Percentiles rank a stretch among this genome's conserved stretches.
These are phyloP conservation scores for Nigrospora sphaerica DNA, from an alignment of 2,329 filamentous ascomycete genomes.

Conservation along the genomic window DNA sequence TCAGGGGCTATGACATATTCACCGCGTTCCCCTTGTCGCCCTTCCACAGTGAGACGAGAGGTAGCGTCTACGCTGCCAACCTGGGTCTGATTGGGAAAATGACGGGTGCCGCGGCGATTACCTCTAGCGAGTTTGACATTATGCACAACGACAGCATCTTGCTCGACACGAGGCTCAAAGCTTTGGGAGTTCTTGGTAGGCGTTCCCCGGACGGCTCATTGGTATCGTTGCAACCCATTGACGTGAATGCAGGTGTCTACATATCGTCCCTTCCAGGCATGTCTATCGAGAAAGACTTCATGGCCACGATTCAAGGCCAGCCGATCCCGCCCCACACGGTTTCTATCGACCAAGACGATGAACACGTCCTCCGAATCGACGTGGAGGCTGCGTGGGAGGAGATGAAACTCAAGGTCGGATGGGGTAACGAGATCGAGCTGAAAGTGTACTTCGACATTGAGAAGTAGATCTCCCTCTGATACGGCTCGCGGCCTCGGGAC, in stretches of 20 bases:
- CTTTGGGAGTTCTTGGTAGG: conserved; percentile 64
- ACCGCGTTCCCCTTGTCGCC: conserved; percentile 61
- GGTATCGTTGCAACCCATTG: not conserved
- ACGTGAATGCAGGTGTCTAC: conserved; percentile 54
- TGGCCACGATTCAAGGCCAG: conserved; percentile 67
- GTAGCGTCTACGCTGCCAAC: conserved; percentile 52
- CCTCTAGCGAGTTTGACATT: conserved; percentile 52
- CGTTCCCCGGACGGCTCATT: no score
- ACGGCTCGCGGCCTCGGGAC: no score
- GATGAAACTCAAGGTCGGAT: conserved; percentile 61
- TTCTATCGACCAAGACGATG: conserved; percentile 41
- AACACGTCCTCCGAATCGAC: conserved; percentile 69
- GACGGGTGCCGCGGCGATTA: conserved; percentile 76
- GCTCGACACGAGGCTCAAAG: conserved; percentile 67
- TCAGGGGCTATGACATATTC: conserved; percentile 73
- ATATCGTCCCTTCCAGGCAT: conserved; percentile 60
- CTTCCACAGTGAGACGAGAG: conserved; percentile 39
- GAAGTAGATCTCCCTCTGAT: conserved; percentile 2
- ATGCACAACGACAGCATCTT: conserved; percentile 50
- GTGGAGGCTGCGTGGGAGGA: conserved; percentile 70
- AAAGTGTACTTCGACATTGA: conserved; percentile 49
- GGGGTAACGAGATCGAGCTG: conserved; percentile 73
- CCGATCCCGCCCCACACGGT: conserved; percentile 64
- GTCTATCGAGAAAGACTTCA: conserved; percentile 57
- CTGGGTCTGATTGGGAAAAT: conserved; percentile 82